Percentiles rank a stretch among this genome's conserved stretches.
These are phyloP conservation scores for Platismatia glauca DNA, from an alignment of 495 filamentous ascomycete species.

Conservation along the genomic window DNA sequence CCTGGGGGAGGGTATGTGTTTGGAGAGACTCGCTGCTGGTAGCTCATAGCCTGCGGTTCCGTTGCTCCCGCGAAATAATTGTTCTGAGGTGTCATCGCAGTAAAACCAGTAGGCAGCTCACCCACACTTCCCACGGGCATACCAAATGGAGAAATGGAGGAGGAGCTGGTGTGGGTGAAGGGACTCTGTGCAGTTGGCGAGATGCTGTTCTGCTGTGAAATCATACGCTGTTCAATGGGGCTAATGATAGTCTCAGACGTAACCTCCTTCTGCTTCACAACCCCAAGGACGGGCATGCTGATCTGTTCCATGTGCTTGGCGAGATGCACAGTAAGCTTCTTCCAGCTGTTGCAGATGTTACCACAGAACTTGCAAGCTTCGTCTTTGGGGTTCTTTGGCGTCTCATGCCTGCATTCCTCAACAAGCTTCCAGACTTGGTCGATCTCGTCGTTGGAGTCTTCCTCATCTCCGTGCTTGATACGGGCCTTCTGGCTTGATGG, in stretches of 20 bases:
- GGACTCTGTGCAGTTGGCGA: slow-evolving; percentile 19
- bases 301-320: slow-evolving; percentile 97
- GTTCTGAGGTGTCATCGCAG: slow-evolving; percentile 12
- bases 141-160: slow-evolving; percentile 19
- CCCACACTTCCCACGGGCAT: slow-evolving; percentile 5
- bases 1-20: slow-evolving; percentile 22
- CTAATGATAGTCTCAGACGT: slow-evolving; percentile 55
- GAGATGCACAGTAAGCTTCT: slow-evolving; percentile 87
- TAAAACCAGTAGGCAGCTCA: slow-evolving; percentile 14
- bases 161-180: slow-evolving; percentile 8
- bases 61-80: slow-evolving; percentile 10
- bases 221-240: slow-evolving; percentile 47
- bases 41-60: slow-evolving; percentile 10
- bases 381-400: slow-evolving; percentile 52
- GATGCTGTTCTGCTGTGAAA: slow-evolving; percentile 29
- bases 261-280: slow-evolving; percentile 54
- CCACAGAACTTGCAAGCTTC: slow-evolving; percentile 91
- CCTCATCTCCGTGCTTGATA: slow-evolving; percentile 35
- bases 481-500: slow-evolving; percentile 24
- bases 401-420: slow-evolving; percentile 69
- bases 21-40: slow-evolving; percentile 20
- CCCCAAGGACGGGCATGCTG: slow-evolving; percentile 70
- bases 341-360: slow-evolving; percentile 75
- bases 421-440: slow-evolving; percentile 65
- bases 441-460: slow-evolving; percentile 45